These are phyloP conservation scores for Diaporthe batatas DNA, from an alignment of 2,329 filamentous ascomycete species.

Conservation along the genomic window DNA sequence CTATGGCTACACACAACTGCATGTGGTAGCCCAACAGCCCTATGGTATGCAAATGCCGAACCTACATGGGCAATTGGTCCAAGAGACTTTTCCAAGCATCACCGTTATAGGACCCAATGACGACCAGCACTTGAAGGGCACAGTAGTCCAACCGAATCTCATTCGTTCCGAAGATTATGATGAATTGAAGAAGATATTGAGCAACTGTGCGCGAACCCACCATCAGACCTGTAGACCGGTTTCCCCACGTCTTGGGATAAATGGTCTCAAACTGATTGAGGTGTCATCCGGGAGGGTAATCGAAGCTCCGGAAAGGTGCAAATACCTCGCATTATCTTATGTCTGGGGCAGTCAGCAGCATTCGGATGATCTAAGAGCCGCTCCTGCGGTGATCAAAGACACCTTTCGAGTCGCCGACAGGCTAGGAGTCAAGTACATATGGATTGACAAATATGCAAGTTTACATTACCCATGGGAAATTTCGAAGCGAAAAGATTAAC, in stretches of 20 bases:
- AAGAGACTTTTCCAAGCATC: not conserved
- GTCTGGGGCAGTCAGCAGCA: not conserved
- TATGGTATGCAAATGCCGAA: not conserved
- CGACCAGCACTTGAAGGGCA: not conserved
- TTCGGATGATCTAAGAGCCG: not conserved
- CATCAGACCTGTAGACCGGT: not conserved
- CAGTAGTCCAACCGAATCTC: too few relatives aligned
- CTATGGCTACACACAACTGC: conserved; percentile 4
- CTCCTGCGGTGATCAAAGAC: not conserved
- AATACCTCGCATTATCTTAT: not conserved
- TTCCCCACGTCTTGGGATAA: not conserved
- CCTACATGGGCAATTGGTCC: not conserved
- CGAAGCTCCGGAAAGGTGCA: not conserved
- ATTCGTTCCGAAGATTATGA: not conserved
- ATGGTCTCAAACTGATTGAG: not conserved
- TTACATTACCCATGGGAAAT: too few relatives aligned
- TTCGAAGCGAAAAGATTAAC: not conserved
- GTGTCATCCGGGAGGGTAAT: not conserved
- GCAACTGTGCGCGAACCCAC: not conserved
- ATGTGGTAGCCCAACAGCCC: not conserved
- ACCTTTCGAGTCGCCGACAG: not conserved
- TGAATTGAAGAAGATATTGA: not conserved
- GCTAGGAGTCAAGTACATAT: not conserved
- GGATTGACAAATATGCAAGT: conserved; percentile 10
- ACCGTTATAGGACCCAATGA: conserved; percentile 11